A percentile compares a stretch with the other conserved stretches of the same genome.
These are phyloP conservation scores for Astragalus membranaceus DNA, from an alignment of 306 rosid genomes.

Conservation along the genomic window DNA sequence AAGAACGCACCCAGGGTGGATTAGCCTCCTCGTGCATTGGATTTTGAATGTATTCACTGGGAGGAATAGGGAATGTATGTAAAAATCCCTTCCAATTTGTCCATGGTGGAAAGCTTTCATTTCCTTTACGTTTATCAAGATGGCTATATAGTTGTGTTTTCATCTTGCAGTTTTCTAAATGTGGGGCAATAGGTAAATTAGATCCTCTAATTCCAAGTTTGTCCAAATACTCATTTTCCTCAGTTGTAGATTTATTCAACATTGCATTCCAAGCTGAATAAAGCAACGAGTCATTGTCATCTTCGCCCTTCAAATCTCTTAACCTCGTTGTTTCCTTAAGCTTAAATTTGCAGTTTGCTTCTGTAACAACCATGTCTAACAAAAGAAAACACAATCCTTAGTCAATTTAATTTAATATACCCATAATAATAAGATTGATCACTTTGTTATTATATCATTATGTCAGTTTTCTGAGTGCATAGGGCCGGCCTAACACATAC, in stretches of 20 bases:
- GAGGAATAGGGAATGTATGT: slow-evolving; percentile 35
- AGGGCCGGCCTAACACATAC: too few species aligned
- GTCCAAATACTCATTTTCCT: slow-evolving; percentile 11
- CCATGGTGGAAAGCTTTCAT: slow-evolving; percentile 64
- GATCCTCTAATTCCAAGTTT: slow-evolving; percentile 39
- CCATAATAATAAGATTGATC: slow-evolving; percentile 11
- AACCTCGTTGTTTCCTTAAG: slow-evolving; percentile 32
- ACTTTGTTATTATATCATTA: neutral
- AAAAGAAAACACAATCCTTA: neutral
- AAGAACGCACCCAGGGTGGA: slow-evolving; percentile 80
- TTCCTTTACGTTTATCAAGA: slow-evolving; percentile 44
- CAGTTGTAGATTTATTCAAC: slow-evolving; percentile 25
- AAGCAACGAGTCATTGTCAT: slow-evolving; percentile 42
- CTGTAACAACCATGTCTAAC: slow-evolving; percentile 26
- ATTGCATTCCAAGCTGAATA: slow-evolving; percentile 76
- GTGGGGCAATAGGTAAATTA: slow-evolving; percentile 67
- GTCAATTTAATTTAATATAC: neutral
- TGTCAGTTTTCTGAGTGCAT: neutral
- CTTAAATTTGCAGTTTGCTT: slow-evolving; percentile 30
- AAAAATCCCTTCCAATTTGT: slow-evolving; percentile 67
- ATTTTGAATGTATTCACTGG: slow-evolving; percentile 28
- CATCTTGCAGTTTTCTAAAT: slow-evolving; percentile 71
- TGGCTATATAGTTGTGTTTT: slow-evolving; percentile 32
- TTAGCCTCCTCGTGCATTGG: slow-evolving; percentile 33
- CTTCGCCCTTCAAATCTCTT: slow-evolving; percentile 18